Percentiles rank a stretch among this genome's conserved stretches.
Evolutionary conservation across 2,329 filamentous ascomycete species (phyloP).

Genomic region (Apiospora rasikravindrae): DNA sequence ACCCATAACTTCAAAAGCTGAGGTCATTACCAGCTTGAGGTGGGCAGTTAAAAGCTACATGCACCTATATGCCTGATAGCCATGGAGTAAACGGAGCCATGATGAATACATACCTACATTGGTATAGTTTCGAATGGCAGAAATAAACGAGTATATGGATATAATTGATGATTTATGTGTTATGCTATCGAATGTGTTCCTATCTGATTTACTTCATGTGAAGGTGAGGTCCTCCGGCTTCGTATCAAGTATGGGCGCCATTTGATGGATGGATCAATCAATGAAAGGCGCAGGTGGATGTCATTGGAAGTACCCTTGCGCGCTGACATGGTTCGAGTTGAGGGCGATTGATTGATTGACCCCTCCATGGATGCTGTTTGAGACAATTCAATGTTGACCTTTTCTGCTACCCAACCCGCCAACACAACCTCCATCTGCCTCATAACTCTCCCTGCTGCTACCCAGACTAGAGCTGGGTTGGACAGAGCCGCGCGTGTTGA

Average conservation of each 20-base stretch:
- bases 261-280: not conserved
- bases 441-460: not conserved
- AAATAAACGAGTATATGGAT: not conserved
- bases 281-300: not conserved
- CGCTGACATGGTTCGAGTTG: constrained; percentile 8
- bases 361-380: not conserved
- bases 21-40: not conserved
- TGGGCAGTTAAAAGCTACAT: not conserved
- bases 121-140: not conserved
- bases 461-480: too few relatives aligned
- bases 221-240: not conserved
- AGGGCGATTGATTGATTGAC: not conserved
- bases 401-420: not conserved
- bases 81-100: not conserved
- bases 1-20: too few relatives aligned
- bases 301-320: not conserved
- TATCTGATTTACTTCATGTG: too few relatives aligned
- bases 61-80: not conserved
- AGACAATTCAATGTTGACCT: not conserved
- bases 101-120: not conserved
- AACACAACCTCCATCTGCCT: not conserved
- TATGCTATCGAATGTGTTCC: not conserved
- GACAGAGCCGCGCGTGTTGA: constrained; percentile 15
- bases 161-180: too few relatives aligned
- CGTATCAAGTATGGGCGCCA: not conserved